A percentile compares a stretch with the other conserved stretches of the same genome.
These are phyloP conservation scores for Trametes gibbosa DNA, from an alignment of 768 basidiomycete genomes.

Conservation along the genomic window DNA sequence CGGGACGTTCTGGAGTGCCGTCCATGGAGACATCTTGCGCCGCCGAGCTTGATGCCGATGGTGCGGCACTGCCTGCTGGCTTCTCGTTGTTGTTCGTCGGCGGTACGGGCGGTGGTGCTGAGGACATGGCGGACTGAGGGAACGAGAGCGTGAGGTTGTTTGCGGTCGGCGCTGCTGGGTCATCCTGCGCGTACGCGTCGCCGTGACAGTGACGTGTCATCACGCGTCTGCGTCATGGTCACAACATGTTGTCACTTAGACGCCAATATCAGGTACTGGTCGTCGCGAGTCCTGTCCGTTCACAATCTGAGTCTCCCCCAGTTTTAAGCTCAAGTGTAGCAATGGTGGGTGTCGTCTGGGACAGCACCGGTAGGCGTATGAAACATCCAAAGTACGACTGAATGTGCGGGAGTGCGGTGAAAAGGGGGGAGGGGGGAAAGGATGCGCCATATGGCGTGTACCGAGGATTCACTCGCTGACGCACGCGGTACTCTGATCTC, in stretches of 20 bases:
- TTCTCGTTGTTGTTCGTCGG: constrained; percentile 35
- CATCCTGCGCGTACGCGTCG: constrained; percentile 20
- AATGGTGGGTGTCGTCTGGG: too few species aligned
- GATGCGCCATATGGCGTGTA: constrained; percentile 8
- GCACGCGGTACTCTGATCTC: constrained; percentile 1
- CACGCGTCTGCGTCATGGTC: constrained; percentile 9
- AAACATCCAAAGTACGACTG: too few species aligned
- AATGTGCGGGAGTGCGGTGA: background rate
- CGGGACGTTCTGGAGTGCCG: constrained; percentile 63
- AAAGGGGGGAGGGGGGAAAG: background rate
- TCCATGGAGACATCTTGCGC: constrained; percentile 57
- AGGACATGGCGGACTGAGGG: constrained; percentile 45
- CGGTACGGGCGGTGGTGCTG: constrained; percentile 49
- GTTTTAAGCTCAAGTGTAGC: too few species aligned
- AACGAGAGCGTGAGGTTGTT: background rate
- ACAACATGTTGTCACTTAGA: background rate
- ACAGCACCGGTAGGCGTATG: too few species aligned
- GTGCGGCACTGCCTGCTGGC: constrained; percentile 47
- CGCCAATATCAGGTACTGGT: too few species aligned
- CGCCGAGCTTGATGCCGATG: constrained; percentile 32
- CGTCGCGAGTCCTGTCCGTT: too few species aligned
- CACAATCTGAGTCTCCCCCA: too few species aligned
- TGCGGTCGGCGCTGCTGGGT: constrained; percentile 1
- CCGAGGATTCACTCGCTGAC: background rate
- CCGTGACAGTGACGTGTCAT: constrained; percentile 6